Evolutionary conservation across 1,139 yeast species (phyloP).

Genomic region (Kurtzmaniella natalensis): DNA sequence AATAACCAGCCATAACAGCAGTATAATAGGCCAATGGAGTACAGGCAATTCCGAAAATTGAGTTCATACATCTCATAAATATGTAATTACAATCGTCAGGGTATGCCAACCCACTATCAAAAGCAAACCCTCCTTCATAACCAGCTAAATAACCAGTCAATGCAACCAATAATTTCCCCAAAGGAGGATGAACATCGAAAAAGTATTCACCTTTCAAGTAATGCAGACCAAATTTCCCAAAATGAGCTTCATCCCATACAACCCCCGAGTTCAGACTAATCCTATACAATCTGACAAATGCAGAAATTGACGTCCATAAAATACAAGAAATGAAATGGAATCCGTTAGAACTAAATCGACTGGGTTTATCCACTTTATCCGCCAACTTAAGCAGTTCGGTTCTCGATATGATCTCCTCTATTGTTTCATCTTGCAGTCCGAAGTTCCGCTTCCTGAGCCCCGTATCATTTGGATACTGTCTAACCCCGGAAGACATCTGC

Average conservation of each 20-base stretch:
- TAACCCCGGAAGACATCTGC: slow-evolving; percentile 2
- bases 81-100: slow-evolving; percentile 54
- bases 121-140: slow-evolving; percentile 60
- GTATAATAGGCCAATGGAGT: slow-evolving; percentile 65
- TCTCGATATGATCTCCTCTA: slow-evolving; percentile 20
- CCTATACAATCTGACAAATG: slow-evolving; percentile 61
- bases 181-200: slow-evolving; percentile 78
- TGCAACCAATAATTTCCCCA: slow-evolving; percentile 68
- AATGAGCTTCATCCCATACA: slow-evolving; percentile 97
- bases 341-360: background rate
- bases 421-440: slow-evolving; percentile 13
- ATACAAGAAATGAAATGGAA: slow-evolving; percentile 27
- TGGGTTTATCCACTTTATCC: slow-evolving; percentile 11
- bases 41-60: slow-evolving; percentile 56
- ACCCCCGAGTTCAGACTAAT: slow-evolving; percentile 64
- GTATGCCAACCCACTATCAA: slow-evolving; percentile 55
- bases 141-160: slow-evolving; percentile 65
- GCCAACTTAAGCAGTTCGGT: slow-evolving; percentile 5
- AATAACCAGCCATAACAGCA: slow-evolving; percentile 45
- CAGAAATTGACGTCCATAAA: slow-evolving; percentile 51
- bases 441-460: background rate
- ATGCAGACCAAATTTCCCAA: slow-evolving; percentile 63
- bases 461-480: background rate
- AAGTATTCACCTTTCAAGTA: slow-evolving; percentile 64
- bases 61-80: slow-evolving; percentile 64